Percentiles rank a stretch among this genome's conserved stretches.
These are phyloP conservation scores for Xylaria telfairii DNA, from an alignment of 495 filamentous ascomycete genomes.

Conservation along the genomic window DNA sequence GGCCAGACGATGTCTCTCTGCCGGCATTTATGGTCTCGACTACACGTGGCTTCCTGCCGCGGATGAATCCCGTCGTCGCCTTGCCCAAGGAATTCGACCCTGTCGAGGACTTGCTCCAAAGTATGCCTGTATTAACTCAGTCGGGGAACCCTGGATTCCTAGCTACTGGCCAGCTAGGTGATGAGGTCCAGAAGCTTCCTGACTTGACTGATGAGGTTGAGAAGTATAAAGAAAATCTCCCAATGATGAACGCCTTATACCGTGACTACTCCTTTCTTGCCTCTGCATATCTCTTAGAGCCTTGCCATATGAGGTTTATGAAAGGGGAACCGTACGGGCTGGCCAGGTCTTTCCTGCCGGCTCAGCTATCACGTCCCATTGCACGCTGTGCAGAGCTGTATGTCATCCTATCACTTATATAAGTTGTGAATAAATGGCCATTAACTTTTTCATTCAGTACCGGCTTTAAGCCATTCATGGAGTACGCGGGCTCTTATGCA, in stretches of 20 bases:
- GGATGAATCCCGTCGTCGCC: slow-evolving; percentile 63
- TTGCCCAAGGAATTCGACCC: slow-evolving; percentile 73
- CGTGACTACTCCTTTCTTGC: slow-evolving; percentile 90
- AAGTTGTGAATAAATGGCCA: not conserved
- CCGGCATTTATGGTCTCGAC: slow-evolving; percentile 90
- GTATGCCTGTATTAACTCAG: slow-evolving; percentile 74
- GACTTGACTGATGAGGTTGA: slow-evolving; percentile 75
- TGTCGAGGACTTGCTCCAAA: slow-evolving; percentile 71
- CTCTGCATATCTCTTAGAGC: slow-evolving; percentile 88
- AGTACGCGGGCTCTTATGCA: slow-evolving; percentile 89
- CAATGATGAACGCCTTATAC: slow-evolving; percentile 81
- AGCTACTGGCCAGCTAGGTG: slow-evolving; percentile 72
- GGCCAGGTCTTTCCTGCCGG: slow-evolving; percentile 72
- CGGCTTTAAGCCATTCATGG: slow-evolving; percentile 89
- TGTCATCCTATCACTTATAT: slow-evolving; percentile 37
- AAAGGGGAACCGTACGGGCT: slow-evolving; percentile 75
- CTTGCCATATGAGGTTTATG: slow-evolving; percentile 79
- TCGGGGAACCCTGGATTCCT: slow-evolving; percentile 78
- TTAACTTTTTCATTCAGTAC: slow-evolving; percentile 43
- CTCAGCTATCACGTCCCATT: slow-evolving; percentile 73
- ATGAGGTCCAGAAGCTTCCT: slow-evolving; percentile 69
- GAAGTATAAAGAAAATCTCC: slow-evolving; percentile 71
- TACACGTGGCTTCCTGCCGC: slow-evolving; percentile 77
- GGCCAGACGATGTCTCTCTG: slow-evolving; percentile 54
- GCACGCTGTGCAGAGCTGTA: slow-evolving; percentile 80